A percentile compares a stretch with the other conserved stretches of the same genome.
Evolutionary conservation across 768 basidiomycete genomes (phyloP).

Genomic region (Tylopilus plumbeoviolaceoides): DNA sequence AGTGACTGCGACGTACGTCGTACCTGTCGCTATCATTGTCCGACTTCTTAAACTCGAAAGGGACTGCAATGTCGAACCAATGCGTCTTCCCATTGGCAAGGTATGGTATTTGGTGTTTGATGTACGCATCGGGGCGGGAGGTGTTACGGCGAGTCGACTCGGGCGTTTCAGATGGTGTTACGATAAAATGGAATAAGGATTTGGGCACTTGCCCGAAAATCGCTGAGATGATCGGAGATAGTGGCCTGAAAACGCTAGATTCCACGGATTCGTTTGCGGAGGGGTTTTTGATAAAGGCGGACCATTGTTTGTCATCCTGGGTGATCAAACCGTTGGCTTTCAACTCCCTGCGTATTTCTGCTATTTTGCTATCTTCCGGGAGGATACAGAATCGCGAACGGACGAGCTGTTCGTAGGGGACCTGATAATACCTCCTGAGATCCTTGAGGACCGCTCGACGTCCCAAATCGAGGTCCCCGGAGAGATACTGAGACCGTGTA

Average conservation of each 20-base stretch:
- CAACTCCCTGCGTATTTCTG: not conserved
- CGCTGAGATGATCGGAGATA: not conserved
- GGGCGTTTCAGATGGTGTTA: not conserved
- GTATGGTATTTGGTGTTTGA: not conserved
- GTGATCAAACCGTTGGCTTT: not conserved
- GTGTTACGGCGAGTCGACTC: not conserved
- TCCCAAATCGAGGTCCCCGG: not conserved
- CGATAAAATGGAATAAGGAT: not conserved
- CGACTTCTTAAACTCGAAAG: slow-evolving; percentile 9
- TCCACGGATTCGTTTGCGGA: not conserved
- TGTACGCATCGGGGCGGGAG: slow-evolving; percentile 3
- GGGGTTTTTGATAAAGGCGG: not conserved
- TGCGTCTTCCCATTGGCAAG: not conserved
- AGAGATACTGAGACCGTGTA: not conserved
- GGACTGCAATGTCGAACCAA: slow-evolving; percentile 11
- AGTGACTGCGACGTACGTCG: not conserved
- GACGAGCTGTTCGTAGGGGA: not conserved
- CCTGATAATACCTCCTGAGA: not conserved
- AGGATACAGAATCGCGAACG: not conserved
- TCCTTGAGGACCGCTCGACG: not conserved
- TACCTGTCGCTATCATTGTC: too few species aligned
- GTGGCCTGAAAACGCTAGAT: not conserved
- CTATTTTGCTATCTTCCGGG: not conserved
- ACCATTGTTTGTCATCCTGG: not conserved
- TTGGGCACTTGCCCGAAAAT: not conserved